Evolutionary conservation across 345 rosid species (phyloP).

Genomic region (Populus euphratica): DNA sequence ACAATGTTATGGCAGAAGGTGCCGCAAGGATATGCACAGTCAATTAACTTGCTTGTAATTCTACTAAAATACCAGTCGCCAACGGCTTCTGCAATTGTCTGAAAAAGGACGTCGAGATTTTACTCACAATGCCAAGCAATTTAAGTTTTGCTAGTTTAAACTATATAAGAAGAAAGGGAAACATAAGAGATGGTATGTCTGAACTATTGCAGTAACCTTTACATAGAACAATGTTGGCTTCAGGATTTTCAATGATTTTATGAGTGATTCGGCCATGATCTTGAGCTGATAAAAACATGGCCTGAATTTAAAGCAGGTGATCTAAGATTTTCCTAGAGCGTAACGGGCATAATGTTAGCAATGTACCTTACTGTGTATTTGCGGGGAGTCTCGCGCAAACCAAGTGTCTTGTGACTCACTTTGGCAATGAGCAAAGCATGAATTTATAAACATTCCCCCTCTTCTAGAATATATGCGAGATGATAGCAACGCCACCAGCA

Average conservation of each 20-base stretch:
- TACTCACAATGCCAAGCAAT: background rate
- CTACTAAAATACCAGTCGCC: constrained; percentile 92
- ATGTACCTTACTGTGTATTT: constrained; percentile 60
- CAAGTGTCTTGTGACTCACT: constrained; percentile 83
- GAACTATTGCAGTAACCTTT: background rate
- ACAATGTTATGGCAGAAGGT: constrained; percentile 65
- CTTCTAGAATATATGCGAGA: constrained; percentile 40
- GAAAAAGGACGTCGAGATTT: constrained; percentile 9
- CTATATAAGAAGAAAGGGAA: background rate
- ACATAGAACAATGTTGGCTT: background rate
- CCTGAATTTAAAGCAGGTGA: background rate
- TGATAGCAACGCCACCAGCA: constrained; percentile 51
- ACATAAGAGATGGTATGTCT: background rate
- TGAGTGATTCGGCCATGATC: background rate
- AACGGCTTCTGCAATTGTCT: constrained; percentile 79
- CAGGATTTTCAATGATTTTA: background rate
- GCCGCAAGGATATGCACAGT: constrained; percentile 78
- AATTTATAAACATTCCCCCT: constrained; percentile 83
- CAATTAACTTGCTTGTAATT: constrained; percentile 52
- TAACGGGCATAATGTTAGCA: background rate
- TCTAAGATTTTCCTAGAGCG: background rate
- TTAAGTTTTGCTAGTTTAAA: background rate
- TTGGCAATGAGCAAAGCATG: constrained; percentile 97
- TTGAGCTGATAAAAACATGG: background rate
- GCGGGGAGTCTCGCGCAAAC: constrained; percentile 75